Conservation (phyloP, 371 early-diverging fungal species). For the Mortierella sp. region DNA sequence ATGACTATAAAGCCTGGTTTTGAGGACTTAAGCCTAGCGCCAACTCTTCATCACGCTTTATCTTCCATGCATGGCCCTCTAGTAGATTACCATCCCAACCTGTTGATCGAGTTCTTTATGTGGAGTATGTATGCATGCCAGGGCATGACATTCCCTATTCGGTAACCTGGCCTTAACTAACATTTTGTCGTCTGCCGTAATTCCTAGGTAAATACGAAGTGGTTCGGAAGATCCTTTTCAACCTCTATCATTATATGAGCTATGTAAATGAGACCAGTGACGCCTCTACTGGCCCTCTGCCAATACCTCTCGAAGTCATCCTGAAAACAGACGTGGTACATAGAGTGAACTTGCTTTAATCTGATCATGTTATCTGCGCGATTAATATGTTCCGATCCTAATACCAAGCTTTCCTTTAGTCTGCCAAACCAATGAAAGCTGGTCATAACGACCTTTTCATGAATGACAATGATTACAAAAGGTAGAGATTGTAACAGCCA, state of each 20-base stretch:
- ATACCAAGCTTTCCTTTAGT: constrained; percentile 5
- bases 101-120: constrained; percentile 79
- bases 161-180: neutral
- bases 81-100: constrained; percentile 84
- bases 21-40: constrained; percentile 57
- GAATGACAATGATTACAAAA: constrained; percentile 31
- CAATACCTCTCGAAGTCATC: constrained; percentile 64
- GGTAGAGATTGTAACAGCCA: constrained; percentile 6
- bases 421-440: constrained; percentile 34
- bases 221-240: constrained; percentile 69
- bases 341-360: neutral
- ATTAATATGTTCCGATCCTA: neutral
- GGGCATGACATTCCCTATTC: neutral
- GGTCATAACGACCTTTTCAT: constrained; percentile 39
- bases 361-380: neutral
- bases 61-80: constrained; percentile 69
- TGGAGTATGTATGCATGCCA: constrained; percentile 72
- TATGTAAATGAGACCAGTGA: constrained; percentile 63
- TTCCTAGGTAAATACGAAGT: constrained; percentile 73
- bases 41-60: constrained; percentile 71
- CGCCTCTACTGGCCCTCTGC: constrained; percentile 61
- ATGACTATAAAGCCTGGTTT: constrained; percentile 42
- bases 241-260: constrained; percentile 65
- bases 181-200: neutral
- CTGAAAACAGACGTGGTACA: constrained; percentile 67